Evolutionary conservation across 1,284 basidiomycete genomes (phyloP).

Genomic region (Boletellus deceptivus): DNA sequence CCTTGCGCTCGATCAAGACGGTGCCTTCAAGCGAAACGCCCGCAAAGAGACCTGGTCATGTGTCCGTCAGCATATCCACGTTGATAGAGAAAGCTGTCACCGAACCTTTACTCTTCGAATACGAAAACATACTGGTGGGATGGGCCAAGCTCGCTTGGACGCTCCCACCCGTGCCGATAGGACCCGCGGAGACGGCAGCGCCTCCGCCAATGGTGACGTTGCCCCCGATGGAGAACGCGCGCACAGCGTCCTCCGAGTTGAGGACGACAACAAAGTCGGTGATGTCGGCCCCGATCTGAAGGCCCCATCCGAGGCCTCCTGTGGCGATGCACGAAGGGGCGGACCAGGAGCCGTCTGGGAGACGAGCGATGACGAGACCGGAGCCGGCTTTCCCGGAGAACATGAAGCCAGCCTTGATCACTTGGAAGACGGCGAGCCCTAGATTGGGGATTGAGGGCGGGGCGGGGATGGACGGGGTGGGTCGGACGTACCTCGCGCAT

Average conservation of each 20-base stretch:
- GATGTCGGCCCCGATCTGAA: conserved; percentile 92
- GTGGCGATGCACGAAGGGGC: conserved; percentile 98
- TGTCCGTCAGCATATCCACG: conserved; percentile 1
- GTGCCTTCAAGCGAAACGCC: conserved; percentile 96
- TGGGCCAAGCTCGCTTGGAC: conserved; percentile 86
- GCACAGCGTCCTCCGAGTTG: conserved; percentile 94
- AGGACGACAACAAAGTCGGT: conserved; percentile 91
- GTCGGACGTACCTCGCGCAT: conserved; percentile 70
- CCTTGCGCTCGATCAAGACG: conserved; percentile 91
- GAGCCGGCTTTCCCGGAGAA: conserved; percentile 96
- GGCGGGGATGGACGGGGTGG: conserved; percentile 1
- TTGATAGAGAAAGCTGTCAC: neutral
- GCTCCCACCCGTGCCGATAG: conserved; percentile 93
- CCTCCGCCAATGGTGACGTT: conserved; percentile 95
- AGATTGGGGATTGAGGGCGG: neutral
- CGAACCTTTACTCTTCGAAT: conserved; percentile 89
- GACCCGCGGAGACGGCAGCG: conserved; percentile 83
- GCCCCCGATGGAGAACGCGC: conserved; percentile 92
- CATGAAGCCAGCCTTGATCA: conserved; percentile 92
- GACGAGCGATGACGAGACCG: conserved; percentile 90
- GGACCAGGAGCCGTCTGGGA: conserved; percentile 96
- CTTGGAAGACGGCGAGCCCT: conserved; percentile 96
- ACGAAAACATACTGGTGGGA: conserved; percentile 96
- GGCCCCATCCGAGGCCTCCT: conserved; percentile 92
- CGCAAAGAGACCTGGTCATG: conserved; percentile 80